Percentiles rank a stretch among this genome's conserved stretches.
phyloP scores from a whole-genome alignment of 352 stramenopile species.

The Peronospora farinosa region DNA sequence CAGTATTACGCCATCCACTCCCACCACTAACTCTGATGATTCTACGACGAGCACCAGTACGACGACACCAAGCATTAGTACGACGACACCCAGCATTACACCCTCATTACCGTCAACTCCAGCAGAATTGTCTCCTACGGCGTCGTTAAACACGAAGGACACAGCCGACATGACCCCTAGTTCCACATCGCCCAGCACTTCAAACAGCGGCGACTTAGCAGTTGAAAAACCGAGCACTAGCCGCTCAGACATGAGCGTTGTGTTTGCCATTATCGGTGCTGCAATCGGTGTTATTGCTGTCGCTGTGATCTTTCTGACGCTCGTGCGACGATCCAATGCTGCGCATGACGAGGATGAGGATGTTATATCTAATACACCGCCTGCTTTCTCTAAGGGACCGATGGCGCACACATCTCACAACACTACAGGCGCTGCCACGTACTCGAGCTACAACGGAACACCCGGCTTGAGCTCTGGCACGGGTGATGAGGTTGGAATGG shows the following conservation, averaged over 20 bases:
- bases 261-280: constrained; percentile 71
- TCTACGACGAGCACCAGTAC: constrained; percentile 7
- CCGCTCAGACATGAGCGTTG: constrained; percentile 59
- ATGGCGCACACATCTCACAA: constrained; percentile 24
- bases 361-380: constrained; percentile 36
- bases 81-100: not conserved
- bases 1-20: constrained; percentile 12
- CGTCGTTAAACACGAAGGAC: constrained; percentile 10
- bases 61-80: constrained; percentile 1
- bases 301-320: constrained; percentile 67
- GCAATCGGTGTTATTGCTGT: constrained; percentile 77
- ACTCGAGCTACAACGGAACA: constrained; percentile 26
- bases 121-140: constrained; percentile 10
- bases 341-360: constrained; percentile 57
- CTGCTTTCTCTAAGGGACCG: constrained; percentile 32
- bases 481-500: constrained; percentile 17
- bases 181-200: constrained; percentile 15
- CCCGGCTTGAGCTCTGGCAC: constrained; percentile 16
- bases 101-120: constrained; percentile 1
- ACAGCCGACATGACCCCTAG: constrained; percentile 14
- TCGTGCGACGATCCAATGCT: constrained; percentile 64
- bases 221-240: constrained; percentile 12
- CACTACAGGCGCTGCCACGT: constrained; percentile 26
- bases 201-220: constrained; percentile 11
- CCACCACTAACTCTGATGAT: not conserved